Evolutionary conservation across 1,284 basidiomycete genomes (phyloP).

Genomic region (Naganishia albida): DNA sequence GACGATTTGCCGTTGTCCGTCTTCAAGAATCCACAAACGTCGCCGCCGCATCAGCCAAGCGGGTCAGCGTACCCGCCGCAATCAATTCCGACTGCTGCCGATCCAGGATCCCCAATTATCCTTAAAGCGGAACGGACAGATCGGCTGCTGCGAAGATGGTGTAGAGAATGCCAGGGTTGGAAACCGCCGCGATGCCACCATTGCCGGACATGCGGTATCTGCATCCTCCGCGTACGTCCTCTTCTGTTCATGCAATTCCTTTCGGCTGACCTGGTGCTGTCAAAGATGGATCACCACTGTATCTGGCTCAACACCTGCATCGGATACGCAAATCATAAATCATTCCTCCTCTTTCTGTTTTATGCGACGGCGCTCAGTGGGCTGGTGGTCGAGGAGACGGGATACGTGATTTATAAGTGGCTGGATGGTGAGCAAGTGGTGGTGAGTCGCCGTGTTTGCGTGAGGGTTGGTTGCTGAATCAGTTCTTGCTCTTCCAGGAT

Average conservation of each 20-base stretch:
- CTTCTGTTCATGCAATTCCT: slow-evolving; percentile 39
- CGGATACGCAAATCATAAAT: slow-evolving; percentile 79
- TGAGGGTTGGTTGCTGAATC: not conserved
- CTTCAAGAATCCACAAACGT: not conserved
- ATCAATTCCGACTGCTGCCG: not conserved
- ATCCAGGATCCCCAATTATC: not conserved
- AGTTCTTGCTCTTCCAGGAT: slow-evolving; percentile 54
- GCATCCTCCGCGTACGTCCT: slow-evolving; percentile 77
- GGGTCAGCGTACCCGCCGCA: slow-evolving; percentile 7
- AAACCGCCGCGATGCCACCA: slow-evolving; percentile 85
- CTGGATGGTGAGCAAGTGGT: slow-evolving; percentile 64
- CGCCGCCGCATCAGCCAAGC: not conserved
- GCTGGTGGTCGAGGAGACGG: slow-evolving; percentile 64
- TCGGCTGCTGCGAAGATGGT: slow-evolving; percentile 40
- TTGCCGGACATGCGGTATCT: slow-evolving; percentile 72
- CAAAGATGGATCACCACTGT: slow-evolving; percentile 74
- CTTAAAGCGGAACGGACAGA: not conserved
- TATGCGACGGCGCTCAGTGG: slow-evolving; percentile 66
- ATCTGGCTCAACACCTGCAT: slow-evolving; percentile 83
- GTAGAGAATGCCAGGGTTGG: slow-evolving; percentile 50
- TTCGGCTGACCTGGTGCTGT: slow-evolving; percentile 39
- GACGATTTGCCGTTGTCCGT: slow-evolving; percentile 26
- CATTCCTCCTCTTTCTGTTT: slow-evolving; percentile 78
- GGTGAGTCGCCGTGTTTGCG: slow-evolving; percentile 55
- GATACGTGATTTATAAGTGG: slow-evolving; percentile 65